These are phyloP conservation scores for Crotalaria pallida DNA, from an alignment of 306 rosid genomes.

Conservation along the genomic window DNA sequence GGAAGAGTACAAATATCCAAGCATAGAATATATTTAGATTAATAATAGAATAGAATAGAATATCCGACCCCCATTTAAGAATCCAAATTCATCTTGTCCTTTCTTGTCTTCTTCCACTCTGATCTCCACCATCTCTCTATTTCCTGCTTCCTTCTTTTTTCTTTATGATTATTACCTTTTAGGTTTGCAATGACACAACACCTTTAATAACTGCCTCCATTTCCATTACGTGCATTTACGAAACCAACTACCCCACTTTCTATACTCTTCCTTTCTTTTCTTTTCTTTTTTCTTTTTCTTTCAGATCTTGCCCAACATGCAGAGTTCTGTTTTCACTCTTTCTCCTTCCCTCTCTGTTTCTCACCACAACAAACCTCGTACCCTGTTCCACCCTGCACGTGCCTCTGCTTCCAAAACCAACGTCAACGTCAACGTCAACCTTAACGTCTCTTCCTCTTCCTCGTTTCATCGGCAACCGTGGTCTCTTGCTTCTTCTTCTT, in stretches of 20 bases:
- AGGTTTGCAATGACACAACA: background rate
- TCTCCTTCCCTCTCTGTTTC: slow-evolving; percentile 20
- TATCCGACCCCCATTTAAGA: background rate
- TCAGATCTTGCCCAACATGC: slow-evolving; percentile 45
- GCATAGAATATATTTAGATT: too few species aligned
- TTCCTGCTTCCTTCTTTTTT: too few species aligned
- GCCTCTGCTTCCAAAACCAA: slow-evolving; percentile 17
- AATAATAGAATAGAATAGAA: background rate
- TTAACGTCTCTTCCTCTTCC: background rate
- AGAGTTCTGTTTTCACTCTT: slow-evolving; percentile 49
- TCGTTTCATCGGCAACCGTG: slow-evolving; percentile 54
- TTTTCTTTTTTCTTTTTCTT: background rate
- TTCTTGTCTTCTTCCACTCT: background rate
- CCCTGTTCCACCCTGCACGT: slow-evolving; percentile 26
- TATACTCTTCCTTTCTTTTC: background rate
- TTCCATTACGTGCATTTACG: background rate
- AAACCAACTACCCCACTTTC: too few species aligned
- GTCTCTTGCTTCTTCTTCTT: slow-evolving; percentile 31
- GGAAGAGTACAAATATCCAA: background rate
- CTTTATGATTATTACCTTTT: background rate
- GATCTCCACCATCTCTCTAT: background rate
- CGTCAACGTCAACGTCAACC: background rate
- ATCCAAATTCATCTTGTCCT: background rate
- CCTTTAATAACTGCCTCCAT: background rate
- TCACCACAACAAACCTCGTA: slow-evolving; percentile 12